Base-by-base conservation (phyloP, 106 monocot genomes). In the Hemerocallis citrina region DNA sequence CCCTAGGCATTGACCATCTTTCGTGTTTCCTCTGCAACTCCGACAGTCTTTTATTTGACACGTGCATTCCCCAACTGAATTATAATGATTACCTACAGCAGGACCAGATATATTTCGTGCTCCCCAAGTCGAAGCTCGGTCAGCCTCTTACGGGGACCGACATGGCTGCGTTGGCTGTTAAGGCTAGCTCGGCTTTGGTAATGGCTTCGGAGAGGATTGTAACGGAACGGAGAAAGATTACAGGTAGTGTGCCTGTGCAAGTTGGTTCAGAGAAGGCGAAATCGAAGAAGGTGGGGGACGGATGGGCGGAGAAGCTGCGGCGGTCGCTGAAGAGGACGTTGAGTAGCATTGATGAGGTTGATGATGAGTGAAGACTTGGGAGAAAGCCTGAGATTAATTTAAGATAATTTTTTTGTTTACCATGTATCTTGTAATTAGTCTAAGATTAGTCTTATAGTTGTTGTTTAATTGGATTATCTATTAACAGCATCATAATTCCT, bases 11-110 rank as follows among this genome's bases (percentile, higher is more conserved):
- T 17, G 21, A 52, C 52, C 17, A 16, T 19, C 25, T 20, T 16
- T 21, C 50, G 8, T 34, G 15, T 38, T 33, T 71, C 43, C 40
- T 71, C 21, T 63, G 71, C 71, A 14, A 63, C 50, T 52, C 71
- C 32, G 61, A 71, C 54, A 24, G n/a, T 7, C 23, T 71, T 13
- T 7, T 14, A 20, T 62, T 30, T 43, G 24, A 59, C 40, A 41
- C 29, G 1, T 6, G 34, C 30, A 43, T 71, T 22, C 41, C 5
- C 7, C 22, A 62, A 0, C 6, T 71, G 30, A 7, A 7, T 3
- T 2, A 6, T 0, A 19, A 16, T 15, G 47, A 63, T 15, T 5
- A 7, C 15, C 6, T 62, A 24, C 42, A 54, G 5, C 41, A 13
- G 34, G 71, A 42, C 17, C 7, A 63, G 16, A 12, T 71, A 16